These are phyloP conservation scores for Colletotrichum salicis DNA, from an alignment of 2,329 filamentous ascomycete genomes.

Conservation along the genomic window DNA sequence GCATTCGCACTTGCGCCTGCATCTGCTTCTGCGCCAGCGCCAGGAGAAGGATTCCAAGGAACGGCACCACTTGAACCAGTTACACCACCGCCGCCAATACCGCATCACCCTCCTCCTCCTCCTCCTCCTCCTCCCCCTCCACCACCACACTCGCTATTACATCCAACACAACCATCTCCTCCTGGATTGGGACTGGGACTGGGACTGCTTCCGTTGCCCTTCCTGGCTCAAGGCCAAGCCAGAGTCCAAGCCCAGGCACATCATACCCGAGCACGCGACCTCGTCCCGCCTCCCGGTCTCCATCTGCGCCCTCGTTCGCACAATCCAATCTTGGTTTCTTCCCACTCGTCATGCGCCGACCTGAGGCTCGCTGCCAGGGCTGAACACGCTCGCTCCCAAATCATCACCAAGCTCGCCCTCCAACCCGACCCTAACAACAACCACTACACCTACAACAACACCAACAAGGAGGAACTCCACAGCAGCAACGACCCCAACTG, in stretches of 20 bases:
- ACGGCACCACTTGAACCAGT: slow-evolving; percentile 6
- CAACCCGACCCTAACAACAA: slow-evolving; percentile 16
- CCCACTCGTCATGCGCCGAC: slow-evolving; percentile 33
- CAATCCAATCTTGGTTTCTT: slow-evolving; percentile 30
- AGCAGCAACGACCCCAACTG: slow-evolving; percentile 2
- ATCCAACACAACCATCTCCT: not conserved
- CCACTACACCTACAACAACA: not conserved
- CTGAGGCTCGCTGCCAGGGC: slow-evolving; percentile 35
- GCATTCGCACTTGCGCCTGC: slow-evolving; percentile 7
- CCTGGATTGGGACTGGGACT: not conserved
- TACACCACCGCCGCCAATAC: not conserved
- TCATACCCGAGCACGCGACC: slow-evolving; percentile 7
- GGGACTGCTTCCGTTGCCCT: not conserved
- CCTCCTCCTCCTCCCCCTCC: not conserved
- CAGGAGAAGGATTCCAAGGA: not conserved
- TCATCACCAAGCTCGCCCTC: slow-evolving; percentile 32
- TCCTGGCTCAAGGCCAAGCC: not conserved
- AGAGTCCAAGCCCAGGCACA: not conserved
- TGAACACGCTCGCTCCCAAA: slow-evolving; percentile 31
- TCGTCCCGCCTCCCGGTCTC: slow-evolving; percentile 19
- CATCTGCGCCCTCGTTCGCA: slow-evolving; percentile 35
- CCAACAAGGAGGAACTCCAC: slow-evolving; percentile 10
- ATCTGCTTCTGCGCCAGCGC: slow-evolving; percentile 1
- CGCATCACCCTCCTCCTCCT: not conserved
- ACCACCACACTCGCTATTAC: not conserved